Evolutionary conservation across 2,329 filamentous ascomycete species (phyloP).

Genomic region (Colletotrichum cereale): DNA sequence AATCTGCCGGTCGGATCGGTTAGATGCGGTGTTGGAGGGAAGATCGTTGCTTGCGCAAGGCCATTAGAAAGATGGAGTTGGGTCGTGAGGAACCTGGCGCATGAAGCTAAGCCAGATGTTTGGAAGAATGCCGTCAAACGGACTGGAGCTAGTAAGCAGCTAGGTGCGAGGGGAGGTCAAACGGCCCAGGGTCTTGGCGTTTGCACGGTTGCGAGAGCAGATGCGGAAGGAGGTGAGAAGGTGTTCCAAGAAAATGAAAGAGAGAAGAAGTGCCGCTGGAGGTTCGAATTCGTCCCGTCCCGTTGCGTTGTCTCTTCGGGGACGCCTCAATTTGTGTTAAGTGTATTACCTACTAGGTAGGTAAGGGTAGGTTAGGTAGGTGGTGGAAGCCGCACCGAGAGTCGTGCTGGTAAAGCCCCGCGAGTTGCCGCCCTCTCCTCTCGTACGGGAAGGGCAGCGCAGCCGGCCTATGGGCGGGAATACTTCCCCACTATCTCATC

Average conservation of each 20-base stretch:
- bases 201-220: neutral
- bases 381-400: constrained; percentile 15
- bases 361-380: neutral
- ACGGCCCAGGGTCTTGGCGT: neutral
- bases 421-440: constrained; percentile 20
- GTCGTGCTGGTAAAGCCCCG: constrained; percentile 22
- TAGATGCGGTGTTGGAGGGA: neutral
- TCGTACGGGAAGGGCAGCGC: neutral
- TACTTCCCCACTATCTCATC: constrained; percentile 7
- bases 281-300: constrained; percentile 15
- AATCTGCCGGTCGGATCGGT: constrained; percentile 12
- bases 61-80: constrained; percentile 5
- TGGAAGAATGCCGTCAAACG: constrained; percentile 11
- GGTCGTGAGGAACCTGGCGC: constrained; percentile 14
- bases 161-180: neutral
- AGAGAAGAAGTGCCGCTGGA: neutral
- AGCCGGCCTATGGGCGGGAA: neutral
- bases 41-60: constrained; percentile 14
- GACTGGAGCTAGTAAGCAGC: constrained; percentile 8
- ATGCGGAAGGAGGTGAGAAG: neutral
- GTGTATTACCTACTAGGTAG: no score
- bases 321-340: constrained; percentile 16
- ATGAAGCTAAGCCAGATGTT: constrained; percentile 27
- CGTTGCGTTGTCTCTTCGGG: constrained; percentile 22
- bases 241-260: neutral